These are phyloP conservation scores for Stevia rebaudiana DNA, from an alignment of 140 eudicot species.

Conservation along the genomic window DNA sequence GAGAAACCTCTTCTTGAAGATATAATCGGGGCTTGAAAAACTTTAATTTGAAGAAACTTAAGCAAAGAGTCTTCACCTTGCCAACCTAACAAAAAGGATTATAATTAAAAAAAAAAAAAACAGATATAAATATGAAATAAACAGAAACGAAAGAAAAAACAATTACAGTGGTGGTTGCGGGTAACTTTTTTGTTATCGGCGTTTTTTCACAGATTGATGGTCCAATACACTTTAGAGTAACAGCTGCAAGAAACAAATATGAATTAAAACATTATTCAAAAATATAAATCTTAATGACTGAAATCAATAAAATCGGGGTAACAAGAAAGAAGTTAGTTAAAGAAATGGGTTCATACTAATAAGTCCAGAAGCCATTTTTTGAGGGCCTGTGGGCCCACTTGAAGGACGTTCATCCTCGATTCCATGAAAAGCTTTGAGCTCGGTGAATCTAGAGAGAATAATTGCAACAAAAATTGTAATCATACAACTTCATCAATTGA, in stretches of 20 bases:
- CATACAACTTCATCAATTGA: neutral
- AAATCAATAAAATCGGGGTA: neutral
- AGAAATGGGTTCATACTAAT: conserved; percentile 42
- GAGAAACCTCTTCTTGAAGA: conserved; percentile 87
- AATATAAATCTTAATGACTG: neutral
- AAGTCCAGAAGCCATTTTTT: conserved; percentile 82
- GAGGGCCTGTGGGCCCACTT: conserved; percentile 70
- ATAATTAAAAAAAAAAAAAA: neutral
- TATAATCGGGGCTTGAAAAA: conserved; percentile 52
- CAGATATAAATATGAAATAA: neutral
- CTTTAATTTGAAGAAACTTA: conserved; percentile 83
- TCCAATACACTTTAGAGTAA: conserved; percentile 78
- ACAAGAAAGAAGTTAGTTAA: neutral
- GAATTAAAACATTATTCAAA: neutral
- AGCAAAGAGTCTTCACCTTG: conserved; percentile 80
- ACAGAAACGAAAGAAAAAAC: neutral
- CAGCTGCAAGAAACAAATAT: conserved; percentile 39
- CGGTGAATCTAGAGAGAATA: conserved; percentile 49
- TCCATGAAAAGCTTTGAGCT: conserved; percentile 70
- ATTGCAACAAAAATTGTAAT: neutral
- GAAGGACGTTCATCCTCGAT: conserved; percentile 74
- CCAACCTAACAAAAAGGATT: conserved; percentile 47
- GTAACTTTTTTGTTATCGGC: conserved; percentile 68
- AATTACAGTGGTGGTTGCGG: conserved; percentile 71
- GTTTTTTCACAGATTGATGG: conserved; percentile 85